Base-by-base conservation (phyloP, 768 basidiomycete genomes). In the Lactarius pseudohatsudake region DNA sequence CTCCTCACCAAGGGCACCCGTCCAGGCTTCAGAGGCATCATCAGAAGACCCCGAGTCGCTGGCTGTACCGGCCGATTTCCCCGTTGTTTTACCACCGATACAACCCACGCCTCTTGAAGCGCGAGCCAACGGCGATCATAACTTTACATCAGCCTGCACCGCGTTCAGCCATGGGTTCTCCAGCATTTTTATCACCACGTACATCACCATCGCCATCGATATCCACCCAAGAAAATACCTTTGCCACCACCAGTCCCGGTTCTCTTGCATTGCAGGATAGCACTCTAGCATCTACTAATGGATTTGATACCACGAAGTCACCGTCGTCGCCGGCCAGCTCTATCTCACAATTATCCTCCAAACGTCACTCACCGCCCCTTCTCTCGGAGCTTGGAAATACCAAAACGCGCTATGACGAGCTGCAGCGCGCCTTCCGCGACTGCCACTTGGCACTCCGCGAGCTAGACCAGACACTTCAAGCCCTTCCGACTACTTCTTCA, bases 381-480 rank as follows among this genome's bases (percentile, higher is more conserved):
- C 76, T 90, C 6, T 72, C 75, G 0, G 80, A 81, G 13, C 80
- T 91, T 0, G 72, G 69, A 0, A 70, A 74, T 22, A 79, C 82
- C 16, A 79, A 77, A 62, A 77, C 80, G 45, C 85, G 89, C 7
- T 91, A 91, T 70, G 84, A 86, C 55, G 74, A 78, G 18, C 74
- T 91, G 2, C 88, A 88, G 70, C 81, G 80, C 1, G 79, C 84
- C 0, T 89, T 91, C 75, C 82, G 85, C 2, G 87, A 88, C 71
- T 92, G 91, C 69, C 85, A 90, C 68, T 73, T 85, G 11, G 83
- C 88, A 2, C 79, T 93, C 38, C 84, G 86, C 69, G 80, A 83
- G 2, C 80, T 92, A 57, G 84, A 82, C 71, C 72, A 74, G 32
- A 77, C 74, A 18, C 61, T 82, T 7, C 38, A 71, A 22, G 67